These are phyloP conservation scores for Trichothecium roseum DNA, from an alignment of 2,329 filamentous ascomycete species.

Conservation along the genomic window DNA sequence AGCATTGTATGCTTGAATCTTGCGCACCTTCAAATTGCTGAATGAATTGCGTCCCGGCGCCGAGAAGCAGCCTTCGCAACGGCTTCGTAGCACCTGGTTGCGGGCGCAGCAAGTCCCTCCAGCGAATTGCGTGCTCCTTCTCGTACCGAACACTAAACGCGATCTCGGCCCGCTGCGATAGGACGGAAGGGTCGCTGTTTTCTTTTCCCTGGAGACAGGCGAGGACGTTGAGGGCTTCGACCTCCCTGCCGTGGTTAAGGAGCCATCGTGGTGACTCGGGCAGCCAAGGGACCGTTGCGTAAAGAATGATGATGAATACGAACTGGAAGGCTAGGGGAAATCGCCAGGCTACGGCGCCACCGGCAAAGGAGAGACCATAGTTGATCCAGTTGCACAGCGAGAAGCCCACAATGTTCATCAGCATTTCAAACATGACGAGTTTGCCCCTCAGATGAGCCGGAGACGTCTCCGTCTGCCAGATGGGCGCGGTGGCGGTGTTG, in stretches of 20 bases:
- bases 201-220: not conserved
- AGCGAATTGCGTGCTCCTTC: conserved; percentile 13
- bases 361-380: conserved; percentile 25
- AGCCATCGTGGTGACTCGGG: conserved; percentile 24
- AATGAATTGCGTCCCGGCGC: conserved; percentile 28
- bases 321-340: conserved; percentile 35
- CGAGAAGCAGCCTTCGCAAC: conserved; percentile 16
- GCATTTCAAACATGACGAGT: conserved; percentile 21
- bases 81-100: conserved; percentile 11
- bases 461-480: conserved; percentile 26
- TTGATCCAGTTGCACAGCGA: conserved; percentile 27
- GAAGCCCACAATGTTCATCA: conserved; percentile 20
- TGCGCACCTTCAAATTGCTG: conserved; percentile 17
- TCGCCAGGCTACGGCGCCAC: conserved; percentile 26
- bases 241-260: conserved; percentile 13
- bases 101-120: conserved; percentile 14
- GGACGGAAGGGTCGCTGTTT: conserved; percentile 10
- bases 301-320: conserved; percentile 23
- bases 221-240: conserved; percentile 17
- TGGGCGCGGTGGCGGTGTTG: conserved; percentile 24
- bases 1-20: too few species aligned
- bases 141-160: conserved; percentile 7
- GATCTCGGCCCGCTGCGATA: conserved; percentile 12
- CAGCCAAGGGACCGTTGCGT: conserved; percentile 16
- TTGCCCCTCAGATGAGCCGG: conserved; percentile 19